Evolutionary conservation across 140 eudicot species (phyloP).

Genomic region (Stevia rebaudiana): DNA sequence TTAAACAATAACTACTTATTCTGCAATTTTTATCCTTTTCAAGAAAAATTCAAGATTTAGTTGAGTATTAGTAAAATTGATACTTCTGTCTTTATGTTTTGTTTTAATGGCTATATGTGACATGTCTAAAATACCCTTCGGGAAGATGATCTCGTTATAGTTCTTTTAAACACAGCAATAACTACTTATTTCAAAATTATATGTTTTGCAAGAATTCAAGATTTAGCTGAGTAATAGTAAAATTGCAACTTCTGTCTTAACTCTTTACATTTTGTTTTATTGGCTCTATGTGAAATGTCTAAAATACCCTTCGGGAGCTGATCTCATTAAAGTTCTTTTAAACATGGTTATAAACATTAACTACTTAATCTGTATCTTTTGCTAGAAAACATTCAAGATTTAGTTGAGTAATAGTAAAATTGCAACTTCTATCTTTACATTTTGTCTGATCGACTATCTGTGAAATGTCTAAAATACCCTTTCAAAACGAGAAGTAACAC

Average conservation of each 20-base stretch:
- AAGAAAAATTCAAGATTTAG: not conserved
- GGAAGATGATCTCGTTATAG: conserved; percentile 77
- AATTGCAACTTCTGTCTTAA: not conserved
- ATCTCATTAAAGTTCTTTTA: conserved; percentile 59
- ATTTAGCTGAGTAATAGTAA: not conserved
- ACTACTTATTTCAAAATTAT: not conserved
- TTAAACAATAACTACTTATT: not conserved
- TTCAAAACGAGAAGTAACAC: not conserved
- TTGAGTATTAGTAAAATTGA: not conserved
- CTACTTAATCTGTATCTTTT: not conserved
- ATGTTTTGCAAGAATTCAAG: not conserved
- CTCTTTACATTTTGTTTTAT: not conserved
- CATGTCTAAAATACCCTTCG: conserved; percentile 17
- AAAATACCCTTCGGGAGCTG: conserved; percentile 36
- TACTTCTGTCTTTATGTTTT: not conserved
- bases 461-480: conserved; percentile 15
- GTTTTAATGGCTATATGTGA: conserved; percentile 4
- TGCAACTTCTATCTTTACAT: not conserved
- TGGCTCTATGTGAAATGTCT: conserved; percentile 5
- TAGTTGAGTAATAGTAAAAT: not conserved
- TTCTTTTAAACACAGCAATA: conserved; percentile 72
- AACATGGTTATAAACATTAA: conserved; percentile 51
- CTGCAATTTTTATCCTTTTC: not conserved
- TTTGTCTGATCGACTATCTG: not conserved
- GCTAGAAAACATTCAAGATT: not conserved